A percentile compares a stretch with the other conserved stretches of the same genome.
Evolutionary conservation across 2,329 filamentous ascomycete genomes (phyloP).

Genomic region (Cryphonectria naterciae): DNA sequence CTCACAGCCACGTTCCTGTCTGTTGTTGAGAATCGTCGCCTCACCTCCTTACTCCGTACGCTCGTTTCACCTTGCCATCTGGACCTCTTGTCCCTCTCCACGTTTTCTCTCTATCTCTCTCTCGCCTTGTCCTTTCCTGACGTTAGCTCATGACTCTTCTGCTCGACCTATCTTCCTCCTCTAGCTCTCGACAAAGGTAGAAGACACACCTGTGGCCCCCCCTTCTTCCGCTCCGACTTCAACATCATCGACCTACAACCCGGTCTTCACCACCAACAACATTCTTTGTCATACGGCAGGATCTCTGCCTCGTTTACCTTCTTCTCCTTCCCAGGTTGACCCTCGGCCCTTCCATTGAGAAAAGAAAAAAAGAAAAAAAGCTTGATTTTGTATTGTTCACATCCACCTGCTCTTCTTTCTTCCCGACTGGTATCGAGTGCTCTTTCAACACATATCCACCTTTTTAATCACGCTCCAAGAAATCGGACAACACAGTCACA

Average conservation of each 20-base stretch:
- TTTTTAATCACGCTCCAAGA: conserved; percentile 28
- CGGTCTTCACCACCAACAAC: conserved; percentile 16
- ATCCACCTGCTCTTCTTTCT: conserved; percentile 29
- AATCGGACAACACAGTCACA: conserved; percentile 14
- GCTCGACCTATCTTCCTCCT: conserved; percentile 27
- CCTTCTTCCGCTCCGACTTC: background rate
- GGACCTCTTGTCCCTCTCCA: conserved; percentile 22
- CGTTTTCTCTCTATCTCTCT: conserved; percentile 17
- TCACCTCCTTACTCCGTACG: conserved; percentile 31
- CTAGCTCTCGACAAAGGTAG: conserved; percentile 5
- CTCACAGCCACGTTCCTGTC: conserved; percentile 22
- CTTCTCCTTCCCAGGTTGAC: conserved; percentile 58
- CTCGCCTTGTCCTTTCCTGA: conserved; percentile 31
- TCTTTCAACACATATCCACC: conserved; percentile 27
- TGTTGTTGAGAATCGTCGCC: conserved; percentile 32
- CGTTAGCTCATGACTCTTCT: conserved; percentile 30
- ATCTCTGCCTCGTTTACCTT: conserved; percentile 44
- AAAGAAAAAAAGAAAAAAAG: background rate
- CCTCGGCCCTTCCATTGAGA: conserved; percentile 48
- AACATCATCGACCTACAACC: conserved; percentile 13
- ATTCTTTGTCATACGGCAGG: conserved; percentile 17
- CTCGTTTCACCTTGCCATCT: conserved; percentile 37
- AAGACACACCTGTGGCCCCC: conserved; percentile 11
- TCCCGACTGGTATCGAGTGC: conserved; percentile 30
- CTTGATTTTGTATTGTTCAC: conserved; percentile 33